phyloP scores from a whole-genome alignment of 805 yeast genomes.

The Pichia scutulata region DNA sequence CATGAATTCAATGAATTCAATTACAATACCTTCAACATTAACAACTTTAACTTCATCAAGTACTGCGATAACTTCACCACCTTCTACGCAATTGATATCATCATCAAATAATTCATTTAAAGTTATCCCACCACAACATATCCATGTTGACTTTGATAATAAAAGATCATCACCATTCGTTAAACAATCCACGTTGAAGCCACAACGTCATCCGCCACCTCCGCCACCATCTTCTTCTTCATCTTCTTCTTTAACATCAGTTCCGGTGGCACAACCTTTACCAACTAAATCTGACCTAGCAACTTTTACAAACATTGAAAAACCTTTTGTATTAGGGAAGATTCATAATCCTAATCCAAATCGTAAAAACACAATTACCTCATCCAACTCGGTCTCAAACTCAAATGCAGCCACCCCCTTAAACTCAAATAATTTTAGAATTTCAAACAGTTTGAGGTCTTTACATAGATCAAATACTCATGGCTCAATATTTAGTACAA shows the following conservation, averaged over 20 bases:
- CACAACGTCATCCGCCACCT: slow-evolving; percentile 19
- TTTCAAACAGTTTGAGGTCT: slow-evolving; percentile 5
- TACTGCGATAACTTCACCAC: not conserved
- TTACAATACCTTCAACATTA: not conserved
- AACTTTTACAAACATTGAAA: not conserved
- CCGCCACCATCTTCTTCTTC: slow-evolving; percentile 25
- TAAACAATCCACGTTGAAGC: slow-evolving; percentile 41
- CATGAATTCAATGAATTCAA: not conserved
- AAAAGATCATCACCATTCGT: slow-evolving; percentile 66
- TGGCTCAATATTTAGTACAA: slow-evolving; percentile 7
- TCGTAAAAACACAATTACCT: not conserved
- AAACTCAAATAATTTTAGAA: not conserved
- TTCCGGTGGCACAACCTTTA: not conserved
- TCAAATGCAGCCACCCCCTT: not conserved
- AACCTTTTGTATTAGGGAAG: not conserved
- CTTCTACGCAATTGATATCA: not conserved
- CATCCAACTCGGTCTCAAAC: not conserved
- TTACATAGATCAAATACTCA: slow-evolving; percentile 12
- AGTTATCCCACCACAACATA: slow-evolving; percentile 55
- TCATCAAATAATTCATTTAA: slow-evolving; percentile 39
- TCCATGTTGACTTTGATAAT: slow-evolving; percentile 77
- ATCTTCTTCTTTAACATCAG: slow-evolving; percentile 6
- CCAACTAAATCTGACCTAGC: not conserved
- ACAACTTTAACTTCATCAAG: not conserved
- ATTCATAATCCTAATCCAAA: not conserved